Conservation (phyloP, 2,329 filamentous ascomycete genomes). For the Pyricularia sp. region DNA sequence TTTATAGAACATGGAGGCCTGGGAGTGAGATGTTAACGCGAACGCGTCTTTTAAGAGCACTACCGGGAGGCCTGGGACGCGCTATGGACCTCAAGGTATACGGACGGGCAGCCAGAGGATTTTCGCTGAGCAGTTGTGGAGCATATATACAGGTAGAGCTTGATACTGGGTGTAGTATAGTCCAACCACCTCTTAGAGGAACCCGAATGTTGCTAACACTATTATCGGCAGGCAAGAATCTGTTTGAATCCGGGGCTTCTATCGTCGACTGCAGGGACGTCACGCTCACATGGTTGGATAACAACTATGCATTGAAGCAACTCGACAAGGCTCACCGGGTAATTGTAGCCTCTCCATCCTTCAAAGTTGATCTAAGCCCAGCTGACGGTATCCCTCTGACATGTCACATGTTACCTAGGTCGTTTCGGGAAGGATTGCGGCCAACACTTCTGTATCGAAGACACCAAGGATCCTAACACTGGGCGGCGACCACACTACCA, state of each 20-base stretch:
- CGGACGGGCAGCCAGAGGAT: slow-evolving; percentile 14
- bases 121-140: slow-evolving; percentile 10
- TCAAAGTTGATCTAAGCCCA: background rate
- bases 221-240: slow-evolving; percentile 33
- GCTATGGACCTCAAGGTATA: slow-evolving; percentile 16
- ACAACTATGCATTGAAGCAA: slow-evolving; percentile 57
- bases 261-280: slow-evolving; percentile 73
- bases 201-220: slow-evolving; percentile 3
- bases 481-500: slow-evolving; percentile 53
- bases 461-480: slow-evolving; percentile 44
- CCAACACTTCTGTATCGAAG: slow-evolving; percentile 28
- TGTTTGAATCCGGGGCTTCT: slow-evolving; percentile 58
- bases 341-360: slow-evolving; percentile 5
- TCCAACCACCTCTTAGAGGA: background rate
- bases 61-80: slow-evolving; percentile 16
- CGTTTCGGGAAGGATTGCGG: slow-evolving; percentile 16
- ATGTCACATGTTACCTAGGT: slow-evolving; percentile 5
- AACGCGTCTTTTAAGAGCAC: slow-evolving; percentile 4
- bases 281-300: slow-evolving; percentile 65
- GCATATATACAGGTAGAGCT: slow-evolving; percentile 13
- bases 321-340: slow-evolving; percentile 55
- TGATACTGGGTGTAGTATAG: no score
- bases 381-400: background rate
- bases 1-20: background rate
- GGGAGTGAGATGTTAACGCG: no score